Percentiles rank a stretch among this genome's conserved stretches.
Evolutionary conservation across 2,329 filamentous ascomycete genomes (phyloP).

Genomic region (Trichoderma asperellum): DNA sequence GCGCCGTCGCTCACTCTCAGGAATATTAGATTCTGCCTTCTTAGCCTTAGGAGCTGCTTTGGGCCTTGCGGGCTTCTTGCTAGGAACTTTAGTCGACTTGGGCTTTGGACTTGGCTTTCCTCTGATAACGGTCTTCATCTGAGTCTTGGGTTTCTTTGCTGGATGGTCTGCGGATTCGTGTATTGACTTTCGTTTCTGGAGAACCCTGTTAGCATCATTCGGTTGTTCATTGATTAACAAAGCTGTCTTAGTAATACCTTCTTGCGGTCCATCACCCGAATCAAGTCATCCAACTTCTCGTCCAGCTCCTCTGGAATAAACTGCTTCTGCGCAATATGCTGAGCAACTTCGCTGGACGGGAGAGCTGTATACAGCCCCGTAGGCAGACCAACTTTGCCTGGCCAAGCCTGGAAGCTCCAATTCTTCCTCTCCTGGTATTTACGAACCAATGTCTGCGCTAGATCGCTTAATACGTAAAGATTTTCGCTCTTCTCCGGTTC

Average conservation of each 20-base stretch:
- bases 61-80: slow-evolving; percentile 41
- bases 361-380: slow-evolving; percentile 76
- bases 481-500: slow-evolving; percentile 68
- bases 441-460: slow-evolving; percentile 79
- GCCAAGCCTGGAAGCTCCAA: slow-evolving; percentile 84
- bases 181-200: slow-evolving; percentile 61
- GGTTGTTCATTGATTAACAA: not conserved
- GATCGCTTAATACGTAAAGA: slow-evolving; percentile 84
- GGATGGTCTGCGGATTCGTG: slow-evolving; percentile 54
- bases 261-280: slow-evolving; percentile 71
- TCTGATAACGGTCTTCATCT: slow-evolving; percentile 44
- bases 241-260: slow-evolving; percentile 53
- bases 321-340: slow-evolving; percentile 83
- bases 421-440: slow-evolving; percentile 84
- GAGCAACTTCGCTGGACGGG: slow-evolving; percentile 75
- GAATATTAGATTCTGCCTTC: slow-evolving; percentile 38
- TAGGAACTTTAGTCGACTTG: slow-evolving; percentile 42
- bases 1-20: slow-evolving; percentile 56
- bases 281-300: slow-evolving; percentile 71
- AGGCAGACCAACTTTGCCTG: slow-evolving; percentile 80
- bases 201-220: not conserved
- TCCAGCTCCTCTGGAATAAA: slow-evolving; percentile 79
- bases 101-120: slow-evolving; percentile 44
- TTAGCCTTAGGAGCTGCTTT: slow-evolving; percentile 39
- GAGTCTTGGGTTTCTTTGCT: slow-evolving; percentile 45